phyloP scores from a whole-genome alignment of 257 asterid species.

The Penstemon barbatus region DNA sequence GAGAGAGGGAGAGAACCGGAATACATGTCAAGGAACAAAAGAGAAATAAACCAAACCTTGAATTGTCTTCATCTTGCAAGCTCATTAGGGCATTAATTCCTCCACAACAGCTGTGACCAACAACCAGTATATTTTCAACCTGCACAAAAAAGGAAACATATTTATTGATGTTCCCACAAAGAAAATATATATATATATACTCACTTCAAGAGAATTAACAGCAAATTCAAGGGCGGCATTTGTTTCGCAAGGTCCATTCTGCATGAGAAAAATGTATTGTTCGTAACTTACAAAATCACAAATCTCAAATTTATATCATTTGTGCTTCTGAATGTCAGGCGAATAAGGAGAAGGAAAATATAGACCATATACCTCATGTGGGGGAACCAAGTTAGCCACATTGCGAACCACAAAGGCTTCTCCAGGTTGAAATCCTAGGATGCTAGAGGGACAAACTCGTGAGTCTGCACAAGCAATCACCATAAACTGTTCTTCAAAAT shows the following conservation, averaged over 20 bases:
- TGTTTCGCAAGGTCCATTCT: conserved; percentile 92
- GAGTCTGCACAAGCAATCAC: conserved; percentile 99
- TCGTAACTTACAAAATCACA: not conserved
- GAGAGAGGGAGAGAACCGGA: not conserved
- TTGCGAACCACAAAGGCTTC: conserved; percentile 93
- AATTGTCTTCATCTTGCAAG: conserved; percentile 58
- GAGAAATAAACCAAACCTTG: conserved; percentile 50
- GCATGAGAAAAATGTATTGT: conserved; percentile 35
- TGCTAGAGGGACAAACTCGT: conserved; percentile 89
- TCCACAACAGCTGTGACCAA: conserved; percentile 98
- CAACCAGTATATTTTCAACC: conserved; percentile 82
- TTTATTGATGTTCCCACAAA: not conserved
- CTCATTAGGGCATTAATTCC: conserved; percentile 96
- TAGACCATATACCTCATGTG: conserved; percentile 56
- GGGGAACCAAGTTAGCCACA: conserved; percentile 91
- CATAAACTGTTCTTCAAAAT: conserved; percentile 74
- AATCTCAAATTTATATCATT: conserved; percentile 1
- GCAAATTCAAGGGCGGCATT: conserved; percentile 98
- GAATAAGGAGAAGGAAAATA: not conserved
- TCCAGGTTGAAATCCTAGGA: conserved; percentile 93
- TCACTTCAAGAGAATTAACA: conserved; percentile 81
- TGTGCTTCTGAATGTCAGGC: conserved; percentile 17
- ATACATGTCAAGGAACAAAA: conserved; percentile 10
- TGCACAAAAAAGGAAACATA: conserved; percentile 28
- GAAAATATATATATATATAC: conserved; percentile 10